These are phyloP conservation scores for Cyclotella kingstonii DNA, from an alignment of 108 stramenopile species.

Conservation along the genomic window DNA sequence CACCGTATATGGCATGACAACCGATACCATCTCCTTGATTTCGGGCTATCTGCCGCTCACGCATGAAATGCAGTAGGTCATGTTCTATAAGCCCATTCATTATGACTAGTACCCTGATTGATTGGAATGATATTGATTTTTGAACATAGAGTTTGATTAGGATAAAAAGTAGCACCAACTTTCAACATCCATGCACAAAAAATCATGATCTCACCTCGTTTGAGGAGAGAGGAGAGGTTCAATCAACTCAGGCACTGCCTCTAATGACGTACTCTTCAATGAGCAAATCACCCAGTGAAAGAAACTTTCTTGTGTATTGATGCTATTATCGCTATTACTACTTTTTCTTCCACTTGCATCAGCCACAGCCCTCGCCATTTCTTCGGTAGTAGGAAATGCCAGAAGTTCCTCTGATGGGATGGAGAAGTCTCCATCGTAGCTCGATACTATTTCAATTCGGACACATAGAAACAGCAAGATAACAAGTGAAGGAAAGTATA, in stretches of 20 bases:
- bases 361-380: constrained; percentile 16
- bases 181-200: not conserved
- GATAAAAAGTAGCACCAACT: too few species aligned
- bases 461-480: too few species aligned
- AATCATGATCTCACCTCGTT: constrained; percentile 34
- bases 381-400: constrained; percentile 49
- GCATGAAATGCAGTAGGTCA: constrained; percentile 53
- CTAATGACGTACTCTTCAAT: constrained; percentile 63
- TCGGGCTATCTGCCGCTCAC: constrained; percentile 3
- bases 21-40: constrained; percentile 38
- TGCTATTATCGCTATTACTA: too few species aligned
- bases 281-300: constrained; percentile 84
- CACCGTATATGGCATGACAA: constrained; percentile 72
- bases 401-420: constrained; percentile 61
- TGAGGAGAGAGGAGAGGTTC: constrained; percentile 52
- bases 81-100: constrained; percentile 89
- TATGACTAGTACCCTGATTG: constrained; percentile 51
- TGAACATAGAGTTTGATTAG: too few species aligned
- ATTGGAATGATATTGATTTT: too few species aligned
- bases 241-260: constrained; percentile 58
- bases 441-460: too few species aligned
- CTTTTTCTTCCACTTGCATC: constrained; percentile 7
- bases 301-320: constrained; percentile 29
- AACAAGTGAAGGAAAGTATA: too few species aligned
- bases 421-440: constrained; percentile 58